Base-by-base conservation (phyloP, 352 stramenopile genomes). In the Pythium biforme region DNA sequence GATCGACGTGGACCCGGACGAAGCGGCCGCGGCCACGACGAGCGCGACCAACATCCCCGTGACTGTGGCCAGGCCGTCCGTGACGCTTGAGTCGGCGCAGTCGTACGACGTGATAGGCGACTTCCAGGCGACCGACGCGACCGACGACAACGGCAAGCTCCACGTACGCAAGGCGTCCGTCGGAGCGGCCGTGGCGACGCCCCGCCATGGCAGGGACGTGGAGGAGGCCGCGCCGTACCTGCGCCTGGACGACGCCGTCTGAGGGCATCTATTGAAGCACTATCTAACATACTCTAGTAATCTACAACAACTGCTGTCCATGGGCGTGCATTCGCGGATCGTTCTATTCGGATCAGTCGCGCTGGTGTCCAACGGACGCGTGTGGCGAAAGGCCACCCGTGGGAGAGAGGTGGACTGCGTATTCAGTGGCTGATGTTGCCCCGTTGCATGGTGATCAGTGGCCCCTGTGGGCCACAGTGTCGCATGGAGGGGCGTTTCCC, bases 1-100 rank as follows among this genome's bases (percentile, higher is more conserved):
- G 17, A 56, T 69, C 22, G 34, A 64, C 34, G 48, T 69, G 45
- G 55, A 63, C 25, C 55, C 55, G 17, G 62, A 69, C 10, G 48
- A 52, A 4, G 54, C 37, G 11, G 37, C 25, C 25, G 48, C 26
- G 9, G 27, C 41, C n/a, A 43, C 19, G 6, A 40, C 1, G 27
- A n/a, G 15, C 29, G 31, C 20, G 15, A 23, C 22, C 4, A n/a
- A 11, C 7, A 39, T 4, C 3, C 12, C 17, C 2, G 40, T 53
- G 5, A 3, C 27, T n/a, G 31, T 54, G 8, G 55, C 14, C 4
- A 26, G n/a, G n/a, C 27, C 55, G 22, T 27, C 55, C 17, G 29
- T 47, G 19, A 33, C 33, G 34, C 33, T 58, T 1, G 47, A 51
- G 22, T 17, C 26, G 19, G 25, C 49, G 23, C 39, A 52, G 39